A percentile compares a stretch with the other conserved stretches of the same genome.
Evolutionary conservation across 2,329 filamentous ascomycete species (phyloP).

Genomic region (Endothia cerciana): DNA sequence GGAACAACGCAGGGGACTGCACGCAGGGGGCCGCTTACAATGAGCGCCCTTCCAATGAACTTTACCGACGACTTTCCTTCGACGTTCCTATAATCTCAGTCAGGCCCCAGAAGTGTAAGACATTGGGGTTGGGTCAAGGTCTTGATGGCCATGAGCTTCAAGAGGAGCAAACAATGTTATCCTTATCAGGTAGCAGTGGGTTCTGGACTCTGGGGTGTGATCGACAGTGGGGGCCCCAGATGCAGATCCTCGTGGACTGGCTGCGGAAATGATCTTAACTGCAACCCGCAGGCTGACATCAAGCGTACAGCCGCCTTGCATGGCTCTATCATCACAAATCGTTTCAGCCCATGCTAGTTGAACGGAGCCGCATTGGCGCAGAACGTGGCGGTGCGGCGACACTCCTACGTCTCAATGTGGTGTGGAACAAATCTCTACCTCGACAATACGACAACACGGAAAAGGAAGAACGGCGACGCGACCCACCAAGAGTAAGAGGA

Average conservation of each 20-base stretch:
- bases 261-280: background rate
- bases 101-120: background rate
- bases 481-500: background rate
- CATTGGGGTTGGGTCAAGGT: background rate
- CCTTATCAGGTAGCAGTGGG: background rate
- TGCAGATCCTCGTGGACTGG: conserved; percentile 17
- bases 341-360: conserved; percentile 20
- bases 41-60: background rate
- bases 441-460: background rate
- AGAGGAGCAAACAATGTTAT: background rate
- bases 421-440: background rate
- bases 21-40: background rate
- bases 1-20: background rate
- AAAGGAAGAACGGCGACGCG: background rate
- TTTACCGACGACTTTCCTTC: background rate
- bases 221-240: conserved; percentile 3
- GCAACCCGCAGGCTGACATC: background rate
- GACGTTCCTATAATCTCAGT: background rate
- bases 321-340: conserved; percentile 8
- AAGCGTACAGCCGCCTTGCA: conserved; percentile 7
- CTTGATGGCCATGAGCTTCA: background rate
- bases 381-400: background rate
- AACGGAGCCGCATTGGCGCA: background rate
- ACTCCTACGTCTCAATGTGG: conserved; percentile 14
- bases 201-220: background rate